These are phyloP conservation scores for Termitomyces sp. DNA, from an alignment of 768 basidiomycete species.

Conservation along the genomic window DNA sequence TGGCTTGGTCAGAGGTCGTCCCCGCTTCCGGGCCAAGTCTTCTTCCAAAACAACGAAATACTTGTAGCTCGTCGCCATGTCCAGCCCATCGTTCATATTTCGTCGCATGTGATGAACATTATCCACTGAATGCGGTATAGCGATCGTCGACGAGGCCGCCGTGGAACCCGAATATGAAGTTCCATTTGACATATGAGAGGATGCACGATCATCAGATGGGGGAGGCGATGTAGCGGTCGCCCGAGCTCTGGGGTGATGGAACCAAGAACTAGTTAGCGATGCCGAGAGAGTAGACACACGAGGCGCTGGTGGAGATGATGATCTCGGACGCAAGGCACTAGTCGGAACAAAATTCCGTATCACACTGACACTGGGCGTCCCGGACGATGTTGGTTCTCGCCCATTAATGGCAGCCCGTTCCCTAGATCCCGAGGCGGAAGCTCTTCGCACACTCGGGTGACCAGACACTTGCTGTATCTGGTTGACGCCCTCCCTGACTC, in stretches of 20 bases:
- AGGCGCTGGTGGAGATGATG: constrained; percentile 36
- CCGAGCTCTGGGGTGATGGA: constrained; percentile 47
- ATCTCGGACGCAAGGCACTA: constrained; percentile 36
- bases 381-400: constrained; percentile 15
- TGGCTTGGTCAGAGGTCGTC: constrained; percentile 21
- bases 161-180: constrained; percentile 27
- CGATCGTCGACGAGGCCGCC: constrained; percentile 31
- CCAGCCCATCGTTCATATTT: constrained; percentile 37
- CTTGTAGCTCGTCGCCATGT: constrained; percentile 45
- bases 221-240: constrained; percentile 19
- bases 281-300: constrained; percentile 65
- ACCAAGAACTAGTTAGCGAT: constrained; percentile 60
- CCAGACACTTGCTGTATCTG: constrained; percentile 39
- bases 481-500: constrained; percentile 48
- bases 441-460: constrained; percentile 15
- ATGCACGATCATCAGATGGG: constrained; percentile 10
- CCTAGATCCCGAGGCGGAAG: constrained; percentile 16
- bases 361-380: constrained; percentile 35
- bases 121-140: constrained; percentile 25
- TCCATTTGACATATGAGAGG: constrained; percentile 17
- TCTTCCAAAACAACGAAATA: constrained; percentile 44
- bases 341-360: constrained; percentile 60
- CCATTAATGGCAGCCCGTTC: constrained; percentile 23
- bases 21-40: constrained; percentile 37
- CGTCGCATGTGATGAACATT: constrained; percentile 43